Evolutionary conservation across 1,284 basidiomycete genomes (phyloP).

Genomic region (Papiliotrema laurentii): DNA sequence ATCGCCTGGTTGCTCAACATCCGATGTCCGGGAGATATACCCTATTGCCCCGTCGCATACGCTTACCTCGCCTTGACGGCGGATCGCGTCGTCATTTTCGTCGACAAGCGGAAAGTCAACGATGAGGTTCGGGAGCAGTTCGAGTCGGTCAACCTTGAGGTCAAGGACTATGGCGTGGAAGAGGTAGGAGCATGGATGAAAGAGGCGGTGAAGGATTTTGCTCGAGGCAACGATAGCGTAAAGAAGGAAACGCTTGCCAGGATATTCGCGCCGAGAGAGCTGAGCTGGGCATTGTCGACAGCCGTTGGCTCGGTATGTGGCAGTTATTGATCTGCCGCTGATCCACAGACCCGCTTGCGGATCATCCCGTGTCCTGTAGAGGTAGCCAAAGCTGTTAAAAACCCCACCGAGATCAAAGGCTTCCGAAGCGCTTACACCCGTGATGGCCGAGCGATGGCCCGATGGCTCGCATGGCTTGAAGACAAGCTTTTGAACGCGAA

Average conservation of each 20-base stretch:
- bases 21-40: constrained; percentile 69
- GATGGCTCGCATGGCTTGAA: constrained; percentile 89
- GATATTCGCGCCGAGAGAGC: constrained; percentile 29
- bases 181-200: constrained; percentile 71
- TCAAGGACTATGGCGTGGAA: constrained; percentile 60
- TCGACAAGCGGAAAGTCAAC: constrained; percentile 40
- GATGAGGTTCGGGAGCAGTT: constrained; percentile 23
- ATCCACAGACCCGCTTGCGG: constrained; percentile 28
- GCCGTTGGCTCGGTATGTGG: constrained; percentile 28
- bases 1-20: constrained; percentile 76
- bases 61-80: constrained; percentile 71
- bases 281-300: constrained; percentile 42
- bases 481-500: constrained; percentile 68
- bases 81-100: constrained; percentile 46
- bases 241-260: constrained; percentile 20
- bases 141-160: constrained; percentile 56
- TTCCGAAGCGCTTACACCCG: constrained; percentile 78
- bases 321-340: neutral
- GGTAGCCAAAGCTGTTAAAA: constrained; percentile 82
- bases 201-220: constrained; percentile 8
- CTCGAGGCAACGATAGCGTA: constrained; percentile 9
- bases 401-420: constrained; percentile 74
- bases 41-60: constrained; percentile 81
- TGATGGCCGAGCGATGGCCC: constrained; percentile 81
- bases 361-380: constrained; percentile 56